Evolutionary conservation across 495 filamentous ascomycete species (phyloP), one percentile per base, ranked within the genome.

Genomic region (Lentithecium fluviatile): DNA sequence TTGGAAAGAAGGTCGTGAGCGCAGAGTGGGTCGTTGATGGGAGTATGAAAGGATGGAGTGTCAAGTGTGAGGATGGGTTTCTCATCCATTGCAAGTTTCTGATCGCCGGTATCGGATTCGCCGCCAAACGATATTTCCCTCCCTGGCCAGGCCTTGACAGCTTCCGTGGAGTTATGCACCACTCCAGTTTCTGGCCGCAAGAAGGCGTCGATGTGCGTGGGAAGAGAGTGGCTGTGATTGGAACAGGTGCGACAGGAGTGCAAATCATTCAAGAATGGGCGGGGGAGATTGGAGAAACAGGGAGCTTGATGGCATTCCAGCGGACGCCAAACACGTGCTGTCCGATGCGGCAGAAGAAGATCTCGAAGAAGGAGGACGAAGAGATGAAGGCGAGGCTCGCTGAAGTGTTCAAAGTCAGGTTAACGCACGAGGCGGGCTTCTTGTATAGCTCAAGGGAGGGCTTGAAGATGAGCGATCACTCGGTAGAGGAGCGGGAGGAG

Each of bases 181-280:
- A 65, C 26, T 55, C 62, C 12, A 24, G 45, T 17, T 25, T 26
- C 13, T 65, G 56, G 62, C 52, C 59, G 6, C 19, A 65, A 20
- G 46, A 60, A 13, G 53, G 46, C 1, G 23, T 60, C 26, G 45
- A 60, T 13, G 19, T 53, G n/a, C 43, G 46, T 2, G 49, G 46
- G n/a, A 46, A 53, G 37, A 29, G 49, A 11, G 40, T 65, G 10
- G 62, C 56, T 6, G 50, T 65, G 11, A 54, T 65, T 25, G 62
- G 62, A 1, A 65, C 56, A 0, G 62, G 62, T 3, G 56, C 62
- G 3, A 54, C 38, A 2, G 56, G 62, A 6, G 49, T 58, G 6
- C 56, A 65, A 25, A 23, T 54, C 34, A 38, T 47, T 2, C 62
- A 62, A 29, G 37, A 45, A n/a, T 51, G 48, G 10, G 21, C 54